Evolutionary conservation across 139 green algal genomes (phyloP).

Genomic region (Asterochloris sp.): DNA sequence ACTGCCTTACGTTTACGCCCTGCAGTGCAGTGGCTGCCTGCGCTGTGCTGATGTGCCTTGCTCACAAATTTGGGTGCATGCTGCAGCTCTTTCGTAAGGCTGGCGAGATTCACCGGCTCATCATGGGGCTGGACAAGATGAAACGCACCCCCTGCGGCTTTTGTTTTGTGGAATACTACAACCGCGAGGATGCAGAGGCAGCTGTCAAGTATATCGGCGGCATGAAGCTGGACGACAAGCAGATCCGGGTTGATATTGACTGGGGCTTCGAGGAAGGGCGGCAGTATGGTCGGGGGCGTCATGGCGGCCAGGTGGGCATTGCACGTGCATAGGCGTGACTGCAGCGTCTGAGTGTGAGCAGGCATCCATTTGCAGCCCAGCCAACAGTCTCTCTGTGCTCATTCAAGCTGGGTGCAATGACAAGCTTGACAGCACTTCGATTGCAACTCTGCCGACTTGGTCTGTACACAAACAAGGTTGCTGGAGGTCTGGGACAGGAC

Average conservation of each 20-base stretch:
- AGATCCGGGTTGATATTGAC: conserved; percentile 95
- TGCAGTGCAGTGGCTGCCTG: too few species aligned
- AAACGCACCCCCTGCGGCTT: conserved; percentile 96
- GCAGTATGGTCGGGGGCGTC: conserved; percentile 90
- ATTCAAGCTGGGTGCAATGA: too few species aligned
- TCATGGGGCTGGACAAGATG: conserved; percentile 96
- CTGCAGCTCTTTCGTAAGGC: conserved; percentile 68
- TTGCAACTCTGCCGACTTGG: too few species aligned
- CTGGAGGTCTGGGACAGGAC: too few species aligned
- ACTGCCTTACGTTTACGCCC: too few species aligned
- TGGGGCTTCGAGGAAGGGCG: conserved; percentile 96
- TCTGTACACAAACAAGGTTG: too few species aligned
- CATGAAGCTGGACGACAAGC: conserved; percentile 88
- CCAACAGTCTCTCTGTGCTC: too few species aligned
- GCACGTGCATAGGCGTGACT: not conserved
- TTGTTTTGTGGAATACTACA: conserved; percentile 92
- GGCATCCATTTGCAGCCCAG: too few species aligned
- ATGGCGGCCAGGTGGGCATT: conserved; percentile 75
- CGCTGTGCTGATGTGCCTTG: too few species aligned
- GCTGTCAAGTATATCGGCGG: conserved; percentile 89
- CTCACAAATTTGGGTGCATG: not conserved
- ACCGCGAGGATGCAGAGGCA: conserved; percentile 72
- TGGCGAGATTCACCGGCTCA: conserved; percentile 82
- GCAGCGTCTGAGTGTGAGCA: too few species aligned
- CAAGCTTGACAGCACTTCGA: too few species aligned